Evolutionary conservation across 2,329 filamentous ascomycete species (phyloP), one percentile per base, ranked within the genome.

Genomic region (Metarhizium humberi): DNA sequence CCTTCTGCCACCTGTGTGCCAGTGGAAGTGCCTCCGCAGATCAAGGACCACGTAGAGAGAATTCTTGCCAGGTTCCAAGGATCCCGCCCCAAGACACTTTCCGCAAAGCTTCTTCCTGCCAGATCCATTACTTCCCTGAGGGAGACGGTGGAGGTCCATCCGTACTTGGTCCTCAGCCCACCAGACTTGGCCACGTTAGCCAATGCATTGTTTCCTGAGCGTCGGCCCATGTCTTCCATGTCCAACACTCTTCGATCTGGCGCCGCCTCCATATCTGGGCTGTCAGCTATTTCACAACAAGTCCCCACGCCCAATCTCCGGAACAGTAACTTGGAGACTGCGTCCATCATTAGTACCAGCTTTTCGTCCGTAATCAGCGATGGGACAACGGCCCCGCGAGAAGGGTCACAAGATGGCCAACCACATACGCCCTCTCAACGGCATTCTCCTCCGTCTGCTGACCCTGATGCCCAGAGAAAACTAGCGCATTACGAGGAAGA

Each of bases 131-230:
- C 85, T 6, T 89, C 86, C 4, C 74, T 89, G 11, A 76, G 86
- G 58, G 87, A 91, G 69, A 90, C 87, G n/a, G 80, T 80, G 20
- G 87, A 90, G 68, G 86, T 90, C 10, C 87, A 88, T 64, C 87
- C 86, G 36, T 94, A 90, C 65, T 75, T 95, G 63, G 87, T 92
- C 38, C 72, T 96, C 60, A 89, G 87, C 65, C 84, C 89, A 40
- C 81, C 87, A 45, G 92, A 96, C 67, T 75, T 95, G 60, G 76
- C 87, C 40, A 92, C 89, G 3, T 73, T 95, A 63, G 81, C 95
- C 59, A 90, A 94, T 68, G 86, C 87, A 11, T 79, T 96, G 14
- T 95, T 92, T 65, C 92, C 92, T 0, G 86, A 90, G 63, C 78
- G 80, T 54, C 77, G 86, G 45, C 84, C 87, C 2, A 76, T 78